A percentile compares a stretch with the other conserved stretches of the same genome.
These are phyloP conservation scores for Neurospora sp. DNA, from an alignment of 495 filamentous ascomycete genomes.

Conservation along the genomic window DNA sequence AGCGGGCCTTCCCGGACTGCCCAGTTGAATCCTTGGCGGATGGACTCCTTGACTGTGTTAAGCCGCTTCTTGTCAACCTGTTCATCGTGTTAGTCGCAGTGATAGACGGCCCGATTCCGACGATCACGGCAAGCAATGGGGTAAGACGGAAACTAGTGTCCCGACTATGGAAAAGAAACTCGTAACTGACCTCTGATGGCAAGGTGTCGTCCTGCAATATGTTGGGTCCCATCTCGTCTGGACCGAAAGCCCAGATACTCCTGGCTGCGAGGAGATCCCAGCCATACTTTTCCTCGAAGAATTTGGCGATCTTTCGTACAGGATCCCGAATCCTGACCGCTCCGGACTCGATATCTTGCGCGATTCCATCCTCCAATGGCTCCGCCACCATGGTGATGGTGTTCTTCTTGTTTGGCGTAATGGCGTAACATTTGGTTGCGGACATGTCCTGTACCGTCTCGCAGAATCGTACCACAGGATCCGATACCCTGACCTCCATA, in stretches of 20 bases:
- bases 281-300: conserved; percentile 94
- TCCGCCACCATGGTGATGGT: conserved; percentile 98
- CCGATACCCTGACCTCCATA: conserved; percentile 98
- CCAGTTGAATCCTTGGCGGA: conserved; percentile 94
- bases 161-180: conserved; percentile 10
- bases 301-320: conserved; percentile 84
- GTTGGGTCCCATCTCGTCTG: conserved; percentile 90
- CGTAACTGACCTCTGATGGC: conserved; percentile 55
- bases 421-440: conserved; percentile 93
- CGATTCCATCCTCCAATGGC: conserved; percentile 86
- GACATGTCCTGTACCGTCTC: conserved; percentile 97
- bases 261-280: conserved; percentile 91
- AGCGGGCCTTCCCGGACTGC: conserved; percentile 88
- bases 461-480: conserved; percentile 94
- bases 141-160: background rate
- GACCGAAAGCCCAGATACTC: conserved; percentile 98
- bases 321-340: conserved; percentile 88
- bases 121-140: background rate
- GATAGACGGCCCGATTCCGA: conserved; percentile 9
- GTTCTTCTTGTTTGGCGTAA: conserved; percentile 98
- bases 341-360: conserved; percentile 88
- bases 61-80: conserved; percentile 83
- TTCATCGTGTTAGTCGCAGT: conserved; percentile 7
- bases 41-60: conserved; percentile 77
- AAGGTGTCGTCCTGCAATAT: conserved; percentile 95